phyloP scores from a whole-genome alignment of 805 yeast genomes.

The Pichia membranifaciens region DNA sequence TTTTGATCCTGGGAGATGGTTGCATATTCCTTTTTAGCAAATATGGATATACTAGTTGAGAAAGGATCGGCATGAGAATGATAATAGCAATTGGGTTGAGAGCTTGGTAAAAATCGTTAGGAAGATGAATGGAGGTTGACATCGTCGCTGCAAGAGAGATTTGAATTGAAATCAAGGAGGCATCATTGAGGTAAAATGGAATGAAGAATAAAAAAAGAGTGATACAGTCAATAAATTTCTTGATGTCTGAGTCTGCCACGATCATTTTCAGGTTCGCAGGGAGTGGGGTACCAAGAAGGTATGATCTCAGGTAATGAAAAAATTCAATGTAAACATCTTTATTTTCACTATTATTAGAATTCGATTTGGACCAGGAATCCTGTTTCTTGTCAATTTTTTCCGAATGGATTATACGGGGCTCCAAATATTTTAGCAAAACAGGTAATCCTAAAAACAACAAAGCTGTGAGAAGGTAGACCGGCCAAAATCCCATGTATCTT shows the following conservation, averaged over 20 bases:
- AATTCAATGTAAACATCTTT: constrained; percentile 18
- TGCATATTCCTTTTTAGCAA: constrained; percentile 35
- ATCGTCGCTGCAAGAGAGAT: constrained; percentile 48
- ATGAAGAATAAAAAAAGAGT: constrained; percentile 40
- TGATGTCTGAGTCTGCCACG: constrained; percentile 36
- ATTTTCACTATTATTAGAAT: constrained; percentile 15
- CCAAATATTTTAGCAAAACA: constrained; percentile 35
- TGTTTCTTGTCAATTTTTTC: constrained; percentile 5
- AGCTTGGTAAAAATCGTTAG: constrained; percentile 49
- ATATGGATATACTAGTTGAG: constrained; percentile 40
- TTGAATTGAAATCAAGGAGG: constrained; percentile 42
- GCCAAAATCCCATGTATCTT: constrained; percentile 45
- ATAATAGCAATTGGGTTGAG: constrained; percentile 50
- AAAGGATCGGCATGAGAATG: constrained; percentile 44
- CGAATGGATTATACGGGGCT: constrained; percentile 31
- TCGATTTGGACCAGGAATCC: too few relatives aligned
- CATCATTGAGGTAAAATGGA: constrained; percentile 36
- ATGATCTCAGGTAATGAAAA: constrained; percentile 1
- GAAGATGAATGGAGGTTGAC: constrained; percentile 43
- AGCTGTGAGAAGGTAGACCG: constrained; percentile 46
- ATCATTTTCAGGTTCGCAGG: constrained; percentile 1
- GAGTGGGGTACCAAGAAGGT: constrained; percentile 1
- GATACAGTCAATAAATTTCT: constrained; percentile 39
- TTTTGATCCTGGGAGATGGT: constrained; percentile 39
- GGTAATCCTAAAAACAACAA: constrained; percentile 45